Conservation (phyloP, 1,284 basidiomycete species). For the Heliocybe sulcata region DNA sequence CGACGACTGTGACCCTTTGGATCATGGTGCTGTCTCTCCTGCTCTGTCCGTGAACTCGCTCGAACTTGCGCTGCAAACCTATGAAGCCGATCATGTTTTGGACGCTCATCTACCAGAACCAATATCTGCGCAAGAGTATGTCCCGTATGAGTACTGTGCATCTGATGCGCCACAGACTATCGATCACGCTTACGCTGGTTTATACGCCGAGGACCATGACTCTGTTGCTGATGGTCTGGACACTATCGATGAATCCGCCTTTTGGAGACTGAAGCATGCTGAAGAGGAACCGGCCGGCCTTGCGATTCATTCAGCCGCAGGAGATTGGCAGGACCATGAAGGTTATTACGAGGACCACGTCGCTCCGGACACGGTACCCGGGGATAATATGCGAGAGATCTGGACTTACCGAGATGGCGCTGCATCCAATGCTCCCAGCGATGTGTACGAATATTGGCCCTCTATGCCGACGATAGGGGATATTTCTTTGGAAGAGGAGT, state of each 20-base stretch:
- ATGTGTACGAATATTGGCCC: neutral
- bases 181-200: too few species aligned
- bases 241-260: too few species aligned
- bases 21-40: neutral
- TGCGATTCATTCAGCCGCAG: neutral
- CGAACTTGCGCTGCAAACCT: neutral
- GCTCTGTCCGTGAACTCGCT: neutral
- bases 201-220: neutral
- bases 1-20: neutral
- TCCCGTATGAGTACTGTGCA: neutral
- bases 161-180: too few species aligned
- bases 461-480: too few species aligned
- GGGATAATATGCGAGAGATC: neutral
- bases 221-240: neutral
- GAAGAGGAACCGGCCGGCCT: neutral
- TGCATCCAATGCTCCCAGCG: too few species aligned
- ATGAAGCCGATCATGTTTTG: conserved; percentile 2
- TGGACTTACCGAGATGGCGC: neutral
- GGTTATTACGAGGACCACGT: neutral
- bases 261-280: neutral
- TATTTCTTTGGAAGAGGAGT: too few species aligned
- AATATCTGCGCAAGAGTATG: neutral
- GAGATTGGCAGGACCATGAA: neutral
- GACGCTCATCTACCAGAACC: neutral
- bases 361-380: neutral